Base-by-base conservation (phyloP, 106 monocot species). In the Platanthera guangdongensis region DNA sequence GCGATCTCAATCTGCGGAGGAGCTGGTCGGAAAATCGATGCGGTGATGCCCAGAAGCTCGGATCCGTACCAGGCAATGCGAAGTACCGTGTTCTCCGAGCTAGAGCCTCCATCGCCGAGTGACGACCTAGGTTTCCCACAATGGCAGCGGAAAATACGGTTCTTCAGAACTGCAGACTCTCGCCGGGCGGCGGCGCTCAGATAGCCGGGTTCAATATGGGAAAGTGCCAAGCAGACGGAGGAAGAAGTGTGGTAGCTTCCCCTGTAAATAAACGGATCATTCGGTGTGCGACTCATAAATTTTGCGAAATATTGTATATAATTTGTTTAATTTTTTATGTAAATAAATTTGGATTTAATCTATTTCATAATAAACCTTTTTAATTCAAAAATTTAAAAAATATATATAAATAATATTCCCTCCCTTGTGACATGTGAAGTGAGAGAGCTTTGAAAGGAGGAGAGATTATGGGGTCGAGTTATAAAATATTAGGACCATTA, bases 31-130 rank as follows among this genome's bases (percentile, higher is more conserved):
- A 94, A 83, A 62, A 94, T 64, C 28, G 91, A 94, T 1, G 87
- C 87, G 18, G 84, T 89, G 73, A 91, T 79, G 6, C 94, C 94
- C 1, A 94, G 91, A 32, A 94, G 82, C 82, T 94, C 91, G n/a
- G 91, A 94, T 48, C 89, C 85, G 76, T 94, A 94, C 94, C 94
- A 94, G 7, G 94, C 91, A 13, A 78, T 49, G 80, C 72, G 87
- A 16, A 94, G 88, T 71, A 87, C 87, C 16, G 79, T 87, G 73
- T 91, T 94, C 80, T 94, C 91, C 52, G 90, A 74, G 4, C 12
- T 51, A 32, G 85, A 77, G 51, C 79, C 68, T 9, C 39, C 73
- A 7, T 73, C 81, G 46, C 46, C 72, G 19, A 59, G 47, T 8
- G 70, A 71, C 15, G 47, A 48, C 4, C 48, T 11, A 48, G 70